phyloP scores from a whole-genome alignment of 345 rosid genomes.

The Dipteronia sinensis region DNA sequence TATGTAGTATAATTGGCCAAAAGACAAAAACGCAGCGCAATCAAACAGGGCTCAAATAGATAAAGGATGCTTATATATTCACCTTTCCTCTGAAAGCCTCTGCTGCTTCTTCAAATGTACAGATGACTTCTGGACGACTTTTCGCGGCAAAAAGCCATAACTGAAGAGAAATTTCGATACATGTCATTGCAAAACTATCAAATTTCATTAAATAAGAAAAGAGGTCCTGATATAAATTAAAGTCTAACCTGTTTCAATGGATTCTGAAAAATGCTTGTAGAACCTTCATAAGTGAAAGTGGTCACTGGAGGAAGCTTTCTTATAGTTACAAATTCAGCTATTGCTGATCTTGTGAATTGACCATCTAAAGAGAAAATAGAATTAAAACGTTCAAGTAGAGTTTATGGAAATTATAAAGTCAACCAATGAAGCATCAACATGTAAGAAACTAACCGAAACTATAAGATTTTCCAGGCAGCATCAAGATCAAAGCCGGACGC shows the following conservation, averaged over 20 bases:
- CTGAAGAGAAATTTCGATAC: background rate
- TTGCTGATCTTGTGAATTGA: conserved; percentile 11
- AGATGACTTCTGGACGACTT: background rate
- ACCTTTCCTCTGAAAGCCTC: conserved; percentile 15
- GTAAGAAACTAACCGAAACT: conserved; percentile 2
- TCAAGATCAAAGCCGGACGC: conserved; percentile 21
- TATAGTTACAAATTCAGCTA: conserved; percentile 13
- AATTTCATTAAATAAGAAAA: background rate
- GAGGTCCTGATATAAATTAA: background rate
- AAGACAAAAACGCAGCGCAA: too few species aligned
- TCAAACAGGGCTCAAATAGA: background rate
- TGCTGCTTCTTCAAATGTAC: conserved; percentile 14
- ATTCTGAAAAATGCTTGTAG: conserved; percentile 5
- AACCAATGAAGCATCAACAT: background rate
- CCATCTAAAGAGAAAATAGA: conserved; percentile 9
- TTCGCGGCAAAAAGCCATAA: conserved; percentile 9
- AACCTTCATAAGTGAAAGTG: background rate
- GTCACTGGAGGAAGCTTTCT: background rate
- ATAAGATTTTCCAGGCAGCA: background rate
- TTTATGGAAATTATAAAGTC: background rate
- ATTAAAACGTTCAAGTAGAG: background rate
- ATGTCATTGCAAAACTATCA: background rate
- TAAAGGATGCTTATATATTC: background rate
- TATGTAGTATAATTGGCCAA: too few species aligned
- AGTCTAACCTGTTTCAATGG: conserved; percentile 20